These are phyloP conservation scores for Astrephomene gubernaculifera DNA, from an alignment of 139 green algal genomes.

Conservation along the genomic window DNA sequence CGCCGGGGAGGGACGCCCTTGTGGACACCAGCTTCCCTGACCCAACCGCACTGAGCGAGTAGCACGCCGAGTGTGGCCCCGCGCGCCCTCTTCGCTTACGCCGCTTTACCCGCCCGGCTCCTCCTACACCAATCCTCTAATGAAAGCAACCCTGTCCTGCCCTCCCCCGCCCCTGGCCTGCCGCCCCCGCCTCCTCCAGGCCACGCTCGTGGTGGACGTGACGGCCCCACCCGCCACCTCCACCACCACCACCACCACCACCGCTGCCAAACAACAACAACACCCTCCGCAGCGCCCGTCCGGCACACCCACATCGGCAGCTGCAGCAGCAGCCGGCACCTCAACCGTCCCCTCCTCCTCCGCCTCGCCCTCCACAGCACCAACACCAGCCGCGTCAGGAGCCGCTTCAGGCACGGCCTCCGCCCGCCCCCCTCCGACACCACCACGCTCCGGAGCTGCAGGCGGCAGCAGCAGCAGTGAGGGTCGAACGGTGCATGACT, in stretches of 20 bases:
- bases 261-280: too few relatives aligned
- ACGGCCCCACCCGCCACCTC: not conserved
- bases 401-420: not conserved
- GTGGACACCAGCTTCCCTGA: too few relatives aligned
- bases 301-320: too few relatives aligned
- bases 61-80: too few relatives aligned
- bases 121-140: too few relatives aligned
- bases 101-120: too few relatives aligned
- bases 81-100: too few relatives aligned
- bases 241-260: not conserved
- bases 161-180: too few relatives aligned
- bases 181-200: not conserved
- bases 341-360: not conserved
- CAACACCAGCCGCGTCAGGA: not conserved
- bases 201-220: not conserved
- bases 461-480: not conserved
- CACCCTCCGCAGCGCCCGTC: too few relatives aligned
- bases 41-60: too few relatives aligned
- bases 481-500: constrained; percentile 16
- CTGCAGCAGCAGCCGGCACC: not conserved
- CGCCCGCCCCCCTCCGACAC: not conserved
- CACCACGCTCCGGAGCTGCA: not conserved
- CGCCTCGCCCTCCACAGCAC: not conserved
- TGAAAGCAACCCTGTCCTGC: too few relatives aligned
- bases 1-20: too few relatives aligned